Percentiles rank a stretch among this genome's conserved stretches.
Conservation (phyloP, 2,329 filamentous ascomycete species). For the Tolypocladium amazonense region DNA sequence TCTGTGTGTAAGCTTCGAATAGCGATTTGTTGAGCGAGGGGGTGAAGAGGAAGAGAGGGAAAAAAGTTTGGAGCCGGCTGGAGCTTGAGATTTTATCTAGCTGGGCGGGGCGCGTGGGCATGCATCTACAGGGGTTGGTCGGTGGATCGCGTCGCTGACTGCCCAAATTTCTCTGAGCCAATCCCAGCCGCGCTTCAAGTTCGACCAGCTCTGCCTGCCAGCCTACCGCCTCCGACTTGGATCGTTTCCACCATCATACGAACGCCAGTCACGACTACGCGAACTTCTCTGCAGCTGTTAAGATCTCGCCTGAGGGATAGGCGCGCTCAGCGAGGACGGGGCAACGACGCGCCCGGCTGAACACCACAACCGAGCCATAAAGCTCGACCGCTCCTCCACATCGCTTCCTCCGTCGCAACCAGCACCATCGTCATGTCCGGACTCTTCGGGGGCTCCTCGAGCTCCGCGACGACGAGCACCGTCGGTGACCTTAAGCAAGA, state of each 20-base stretch:
- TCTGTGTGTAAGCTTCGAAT: slow-evolving; percentile 98
- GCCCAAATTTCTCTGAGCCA: slow-evolving; percentile 9
- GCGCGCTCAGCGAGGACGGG: background rate
- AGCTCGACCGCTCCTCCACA: background rate
- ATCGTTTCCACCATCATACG: background rate
- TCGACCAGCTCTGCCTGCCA: slow-evolving; percentile 5
- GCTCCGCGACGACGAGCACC: slow-evolving; percentile 53
- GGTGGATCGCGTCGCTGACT: background rate
- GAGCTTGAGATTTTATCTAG: slow-evolving; percentile 14
- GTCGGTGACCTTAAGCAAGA: slow-evolving; percentile 88
- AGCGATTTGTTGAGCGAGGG: slow-evolving; percentile 99
- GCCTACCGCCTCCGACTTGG: background rate
- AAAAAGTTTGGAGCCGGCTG: slow-evolving; percentile 3
- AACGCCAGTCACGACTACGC: background rate
- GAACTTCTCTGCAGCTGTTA: background rate
- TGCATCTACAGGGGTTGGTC: slow-evolving; percentile 8
- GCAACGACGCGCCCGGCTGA: background rate
- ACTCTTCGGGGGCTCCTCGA: slow-evolving; percentile 44
- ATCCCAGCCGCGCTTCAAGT: slow-evolving; percentile 12
- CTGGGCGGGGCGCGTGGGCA: slow-evolving; percentile 9
- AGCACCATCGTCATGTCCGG: slow-evolving; percentile 44
- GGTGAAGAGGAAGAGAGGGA: slow-evolving; percentile 31
- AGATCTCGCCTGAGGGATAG: background rate
- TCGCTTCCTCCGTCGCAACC: slow-evolving; percentile 4
- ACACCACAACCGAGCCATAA: background rate